Evolutionary conservation across 257 asterid species (phyloP).

Genomic region (Salvia hispanica): DNA sequence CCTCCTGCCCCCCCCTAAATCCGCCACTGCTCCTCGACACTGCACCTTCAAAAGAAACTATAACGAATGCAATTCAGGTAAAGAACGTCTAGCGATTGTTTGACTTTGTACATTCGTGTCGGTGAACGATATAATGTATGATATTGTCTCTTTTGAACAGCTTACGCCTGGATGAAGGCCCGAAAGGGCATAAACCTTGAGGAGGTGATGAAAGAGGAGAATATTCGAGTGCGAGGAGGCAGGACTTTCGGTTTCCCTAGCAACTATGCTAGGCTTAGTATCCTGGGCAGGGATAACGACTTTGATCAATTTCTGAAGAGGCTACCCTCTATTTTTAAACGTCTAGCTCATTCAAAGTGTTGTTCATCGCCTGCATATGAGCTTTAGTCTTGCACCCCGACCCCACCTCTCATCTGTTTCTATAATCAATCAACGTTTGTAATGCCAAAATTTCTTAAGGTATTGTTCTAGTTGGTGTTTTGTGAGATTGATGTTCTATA

Average conservation of each 20-base stretch:
- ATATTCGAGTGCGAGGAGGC: conserved; percentile 58
- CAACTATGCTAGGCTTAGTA: conserved; percentile 50
- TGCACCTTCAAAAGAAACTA: conserved; percentile 50
- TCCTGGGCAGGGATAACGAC: conserved; percentile 34
- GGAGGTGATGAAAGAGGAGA: conserved; percentile 45
- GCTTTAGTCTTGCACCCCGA: no score
- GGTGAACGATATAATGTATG: neutral
- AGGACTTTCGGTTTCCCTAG: conserved; percentile 50
- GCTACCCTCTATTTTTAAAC: conserved; percentile 24
- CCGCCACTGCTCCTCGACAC: conserved; percentile 45
- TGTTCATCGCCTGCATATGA: no score
- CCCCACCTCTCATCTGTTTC: no score
- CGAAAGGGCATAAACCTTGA: conserved; percentile 42
- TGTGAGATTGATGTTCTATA: neutral
- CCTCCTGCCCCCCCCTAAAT: no score
- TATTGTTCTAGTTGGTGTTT: neutral
- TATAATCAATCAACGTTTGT: no score
- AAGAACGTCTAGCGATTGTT: neutral
- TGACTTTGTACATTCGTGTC: neutral
- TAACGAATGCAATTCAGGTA: conserved; percentile 54
- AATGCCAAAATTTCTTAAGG: neutral
- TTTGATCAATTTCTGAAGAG: conserved; percentile 54
- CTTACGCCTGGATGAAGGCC: conserved; percentile 79
- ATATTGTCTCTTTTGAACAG: conserved; percentile 35
- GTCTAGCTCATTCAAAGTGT: neutral